Base-by-base conservation (phyloP, 2,329 filamentous ascomycete genomes). In the Pseudocercospora vitis region DNA sequence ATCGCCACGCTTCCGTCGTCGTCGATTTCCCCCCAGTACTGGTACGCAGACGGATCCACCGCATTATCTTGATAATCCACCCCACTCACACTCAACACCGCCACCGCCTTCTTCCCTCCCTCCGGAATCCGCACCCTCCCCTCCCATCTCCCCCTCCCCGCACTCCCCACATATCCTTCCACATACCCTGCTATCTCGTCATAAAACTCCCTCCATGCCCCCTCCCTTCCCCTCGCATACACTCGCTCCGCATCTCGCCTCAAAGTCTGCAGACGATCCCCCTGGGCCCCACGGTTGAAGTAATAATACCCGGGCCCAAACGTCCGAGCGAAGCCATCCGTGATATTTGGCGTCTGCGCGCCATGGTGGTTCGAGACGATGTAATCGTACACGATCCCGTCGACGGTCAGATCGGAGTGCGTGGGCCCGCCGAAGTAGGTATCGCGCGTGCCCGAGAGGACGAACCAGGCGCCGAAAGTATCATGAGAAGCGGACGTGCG, bases 371-470 rank as follows among this genome's bases (percentile, higher is more conserved):
- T 85, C 0, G 79, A 82, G 4, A 80, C 77, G 32, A 81, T 78
- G 62, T 86, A 86, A 63, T 86, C 84, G 65, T 86, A 85, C 0
- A 86, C 76, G 42, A 86, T 85, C 0, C 82, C 83, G 59, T 86
- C 83, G 0, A 86, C 83, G 0, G 78, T 78, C 4, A 86, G 70
- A 61, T 86, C 84, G 0, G 82, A 84, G 65, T 85, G 82, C 2
- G 82, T 69, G 0, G 83, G 83, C 0, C 83, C 83, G 7, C 80
- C 80, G 62, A 79, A 84, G 60, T 84, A 84, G 0, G 81, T 83
- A 48, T 86, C 82, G 12, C 24, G 21, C 58, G 78, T 79, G 0
- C 80, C 84, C 62, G 85, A 85, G 77, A 83, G 81, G 1, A 86
- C 81, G 11, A 86, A 69, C 82, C 82, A 86, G 1, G 80, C 79